These are phyloP conservation scores for Aspergillus aculeatinus DNA, from an alignment of 2,329 filamentous ascomycete genomes.

Conservation along the genomic window DNA sequence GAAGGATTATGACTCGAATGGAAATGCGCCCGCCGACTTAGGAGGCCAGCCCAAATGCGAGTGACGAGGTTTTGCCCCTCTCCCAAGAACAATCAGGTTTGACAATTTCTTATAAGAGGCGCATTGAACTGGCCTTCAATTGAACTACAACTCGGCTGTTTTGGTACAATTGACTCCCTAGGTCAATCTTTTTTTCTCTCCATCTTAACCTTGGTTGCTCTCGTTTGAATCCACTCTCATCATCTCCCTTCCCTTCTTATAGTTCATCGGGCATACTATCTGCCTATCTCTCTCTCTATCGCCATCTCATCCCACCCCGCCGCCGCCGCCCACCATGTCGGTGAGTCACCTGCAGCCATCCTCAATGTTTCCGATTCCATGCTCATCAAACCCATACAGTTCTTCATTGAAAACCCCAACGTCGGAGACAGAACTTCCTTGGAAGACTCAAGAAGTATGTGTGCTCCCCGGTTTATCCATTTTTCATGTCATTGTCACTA, in stretches of 20 bases:
- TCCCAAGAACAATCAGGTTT: too few relatives aligned
- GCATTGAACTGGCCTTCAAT: neutral
- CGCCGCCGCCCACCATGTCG: slow-evolving; percentile 27
- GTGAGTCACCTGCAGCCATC: slow-evolving; percentile 27
- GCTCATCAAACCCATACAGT: slow-evolving; percentile 45
- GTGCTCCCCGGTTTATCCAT: slow-evolving; percentile 6
- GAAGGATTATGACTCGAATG: neutral
- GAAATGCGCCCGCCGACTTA: too few relatives aligned
- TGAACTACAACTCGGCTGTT: neutral
- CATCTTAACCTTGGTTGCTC: neutral
- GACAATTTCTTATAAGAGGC: neutral
- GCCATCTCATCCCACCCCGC: slow-evolving; percentile 1
- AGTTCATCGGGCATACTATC: slow-evolving; percentile 1
- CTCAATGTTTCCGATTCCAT: slow-evolving; percentile 7
- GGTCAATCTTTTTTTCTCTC: neutral
- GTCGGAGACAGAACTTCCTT: slow-evolving; percentile 71
- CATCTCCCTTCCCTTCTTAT: neutral
- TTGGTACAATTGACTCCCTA: neutral
- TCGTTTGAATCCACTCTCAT: neutral
- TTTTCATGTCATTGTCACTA: slow-evolving; percentile 3
- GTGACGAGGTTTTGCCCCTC: neutral
- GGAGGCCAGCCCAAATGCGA: neutral
- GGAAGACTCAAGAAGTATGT: slow-evolving; percentile 80
- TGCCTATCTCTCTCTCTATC: slow-evolving; percentile 1
- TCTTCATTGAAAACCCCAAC: slow-evolving; percentile 76